Base-by-base conservation (phyloP, 371 early-diverging fungal species). In the Thermomucor indicae-seudaticae region DNA sequence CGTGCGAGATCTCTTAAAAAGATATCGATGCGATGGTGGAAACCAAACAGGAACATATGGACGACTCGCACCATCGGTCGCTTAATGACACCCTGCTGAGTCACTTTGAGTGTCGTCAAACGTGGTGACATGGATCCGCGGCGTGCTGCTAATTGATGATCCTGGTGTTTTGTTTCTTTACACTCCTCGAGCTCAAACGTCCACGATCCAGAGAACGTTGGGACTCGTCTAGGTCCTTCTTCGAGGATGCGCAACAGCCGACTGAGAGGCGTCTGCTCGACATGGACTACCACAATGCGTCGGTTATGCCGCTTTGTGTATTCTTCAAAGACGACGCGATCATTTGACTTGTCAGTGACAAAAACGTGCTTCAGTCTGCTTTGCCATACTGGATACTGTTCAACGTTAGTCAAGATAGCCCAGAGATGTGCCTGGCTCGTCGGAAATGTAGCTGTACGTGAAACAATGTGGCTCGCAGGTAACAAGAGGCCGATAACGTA, bases 81-180 rank as follows among this genome's bases (percentile, higher is more conserved):
- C 41, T 64, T 60, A 25, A 74, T 67, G 4, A 70, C 62, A 19
- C 75, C 75, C 42, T 70, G 75, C 32, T 74, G 66, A 6, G 75
- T 70, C 17, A 74, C 65, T 31, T 61, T 60, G 28, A 52, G 49
- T 6, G 30, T 17, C 22, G 22, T 41, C 27, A 27, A 31, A 20
- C 19, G 47, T 19, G 14, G 37, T 16, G 11, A 11, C 5, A 16
- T 19, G 8, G 11, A 14, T 11, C 27, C 27, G 30, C 6, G n/a
- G 35, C 22, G 12, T 16, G 34, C 8, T 8, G 23, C 22, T 24
- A 17, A 14, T 25, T 30, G 14, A n/a, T n/a, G n/a, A 16, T 20
- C 12, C 14, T 32, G 32, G 7, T 37, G 5, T 17, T 24, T 24
- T 24, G 28, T 12, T 22, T 55, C 51, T n/a, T n/a, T n/a, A n/a